Evolutionary conservation across 495 filamentous ascomycete species (phyloP).

Genomic region (Daldinia grandis): DNA sequence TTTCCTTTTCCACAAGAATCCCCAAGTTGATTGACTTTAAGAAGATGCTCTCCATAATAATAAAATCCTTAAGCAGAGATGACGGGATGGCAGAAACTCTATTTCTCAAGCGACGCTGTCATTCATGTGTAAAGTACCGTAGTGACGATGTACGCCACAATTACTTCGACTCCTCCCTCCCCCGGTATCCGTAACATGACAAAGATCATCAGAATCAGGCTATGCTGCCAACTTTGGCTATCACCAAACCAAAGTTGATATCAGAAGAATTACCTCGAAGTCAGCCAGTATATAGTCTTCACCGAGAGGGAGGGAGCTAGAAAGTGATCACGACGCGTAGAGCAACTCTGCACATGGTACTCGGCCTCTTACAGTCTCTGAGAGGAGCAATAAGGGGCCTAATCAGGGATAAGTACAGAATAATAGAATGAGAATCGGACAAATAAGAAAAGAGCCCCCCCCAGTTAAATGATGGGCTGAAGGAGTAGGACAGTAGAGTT

Average conservation of each 20-base stretch:
- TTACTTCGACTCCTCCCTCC: constrained; percentile 23
- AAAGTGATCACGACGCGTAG: not conserved
- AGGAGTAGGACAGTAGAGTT: constrained; percentile 10
- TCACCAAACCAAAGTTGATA: not conserved
- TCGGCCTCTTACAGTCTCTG: not conserved
- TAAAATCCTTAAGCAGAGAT: constrained; percentile 26
- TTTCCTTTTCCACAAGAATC: constrained; percentile 39
- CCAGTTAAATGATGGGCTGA: constrained; percentile 24
- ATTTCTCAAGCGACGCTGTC: constrained; percentile 24
- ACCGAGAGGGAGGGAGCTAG: not conserved
- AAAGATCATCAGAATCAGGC: constrained; percentile 9
- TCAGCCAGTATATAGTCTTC: not conserved
- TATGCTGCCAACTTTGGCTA: not conserved
- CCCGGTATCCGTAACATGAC: constrained; percentile 23
- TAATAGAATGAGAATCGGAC: constrained; percentile 5
- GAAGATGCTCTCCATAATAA: constrained; percentile 38
- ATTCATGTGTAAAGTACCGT: constrained; percentile 26
- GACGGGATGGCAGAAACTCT: constrained; percentile 29
- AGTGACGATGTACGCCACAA: constrained; percentile 24
- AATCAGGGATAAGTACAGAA: not conserved
- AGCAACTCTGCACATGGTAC: not conserved
- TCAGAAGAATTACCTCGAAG: not conserved
- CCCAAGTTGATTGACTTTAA: constrained; percentile 25
- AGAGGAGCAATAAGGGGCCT: not conserved
- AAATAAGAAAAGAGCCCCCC: constrained; percentile 11